A percentile compares a stretch with the other conserved stretches of the same genome.
Evolutionary conservation across 257 asterid genomes (phyloP).

Genomic region (Apocynum venetum): DNA sequence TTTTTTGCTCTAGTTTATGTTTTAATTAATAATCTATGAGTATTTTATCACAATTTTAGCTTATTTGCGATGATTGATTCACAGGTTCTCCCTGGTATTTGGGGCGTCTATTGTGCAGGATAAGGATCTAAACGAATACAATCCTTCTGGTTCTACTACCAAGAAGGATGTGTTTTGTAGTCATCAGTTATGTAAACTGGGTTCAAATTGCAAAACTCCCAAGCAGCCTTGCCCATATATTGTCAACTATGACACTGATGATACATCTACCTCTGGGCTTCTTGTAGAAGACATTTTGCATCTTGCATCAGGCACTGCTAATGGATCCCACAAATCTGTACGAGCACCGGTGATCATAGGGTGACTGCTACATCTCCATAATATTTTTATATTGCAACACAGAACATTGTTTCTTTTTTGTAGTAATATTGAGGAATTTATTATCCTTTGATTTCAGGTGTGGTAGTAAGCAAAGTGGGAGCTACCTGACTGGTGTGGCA

Average conservation of each 20-base stretch:
- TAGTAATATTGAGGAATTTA: background rate
- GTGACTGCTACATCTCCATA: conserved; percentile 28
- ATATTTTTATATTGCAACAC: background rate
- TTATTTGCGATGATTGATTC: conserved; percentile 79
- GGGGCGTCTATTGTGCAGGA: conserved; percentile 97
- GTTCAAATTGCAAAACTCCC: conserved; percentile 53
- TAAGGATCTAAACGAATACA: conserved; percentile 68
- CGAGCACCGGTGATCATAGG: conserved; percentile 68
- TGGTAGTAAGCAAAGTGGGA: conserved; percentile 88
- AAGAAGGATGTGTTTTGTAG: conserved; percentile 64
- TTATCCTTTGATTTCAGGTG: conserved; percentile 45
- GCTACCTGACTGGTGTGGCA: conserved; percentile 75
- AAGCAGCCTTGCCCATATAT: conserved; percentile 64
- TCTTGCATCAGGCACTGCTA: conserved; percentile 48
- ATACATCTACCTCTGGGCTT: conserved; percentile 73
- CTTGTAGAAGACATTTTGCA: conserved; percentile 79
- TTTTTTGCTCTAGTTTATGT: background rate
- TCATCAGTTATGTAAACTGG: conserved; percentile 56
- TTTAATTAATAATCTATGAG: background rate
- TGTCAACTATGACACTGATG: conserved; percentile 54
- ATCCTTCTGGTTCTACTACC: conserved; percentile 68
- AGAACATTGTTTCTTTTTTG: background rate
- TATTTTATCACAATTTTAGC: conserved; percentile 45
- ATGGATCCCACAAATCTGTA: conserved; percentile 41
- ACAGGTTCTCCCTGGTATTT: conserved; percentile 84